phyloP scores from a whole-genome alignment of 805 yeast species.

The Barnettozyma siamensis region DNA sequence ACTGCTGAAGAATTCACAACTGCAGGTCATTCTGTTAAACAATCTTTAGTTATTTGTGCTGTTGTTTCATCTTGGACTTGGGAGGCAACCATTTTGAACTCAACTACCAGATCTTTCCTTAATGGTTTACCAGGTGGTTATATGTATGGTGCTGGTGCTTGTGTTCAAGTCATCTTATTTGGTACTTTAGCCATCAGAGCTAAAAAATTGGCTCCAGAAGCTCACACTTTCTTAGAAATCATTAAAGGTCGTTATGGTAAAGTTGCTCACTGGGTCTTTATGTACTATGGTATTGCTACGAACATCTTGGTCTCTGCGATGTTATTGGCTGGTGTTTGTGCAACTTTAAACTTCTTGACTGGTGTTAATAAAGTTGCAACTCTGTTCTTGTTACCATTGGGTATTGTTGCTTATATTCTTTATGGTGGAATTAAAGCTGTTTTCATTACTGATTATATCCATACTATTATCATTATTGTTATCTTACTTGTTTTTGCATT shows the following conservation, averaged over 20 bases:
- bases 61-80: slow-evolving; percentile 94
- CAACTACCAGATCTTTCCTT: slow-evolving; percentile 72
- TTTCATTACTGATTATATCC: slow-evolving; percentile 71
- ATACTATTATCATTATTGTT: slow-evolving; percentile 74
- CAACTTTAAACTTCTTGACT: slow-evolving; percentile 71
- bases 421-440: slow-evolving; percentile 84
- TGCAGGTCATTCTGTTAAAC: slow-evolving; percentile 83
- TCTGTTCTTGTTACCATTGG: slow-evolving; percentile 75
- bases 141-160: slow-evolving; percentile 88
- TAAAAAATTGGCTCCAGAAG: slow-evolving; percentile 84
- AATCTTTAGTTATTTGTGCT: slow-evolving; percentile 81
- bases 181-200: slow-evolving; percentile 85
- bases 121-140: slow-evolving; percentile 65
- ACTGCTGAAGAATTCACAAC: slow-evolving; percentile 93
- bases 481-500: slow-evolving; percentile 80
- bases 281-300: slow-evolving; percentile 81
- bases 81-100: slow-evolving; percentile 74
- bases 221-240: slow-evolving; percentile 87
- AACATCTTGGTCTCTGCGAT: slow-evolving; percentile 88
- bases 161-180: slow-evolving; percentile 81
- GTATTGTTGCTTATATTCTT: slow-evolving; percentile 67
- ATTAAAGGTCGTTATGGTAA: slow-evolving; percentile 76
- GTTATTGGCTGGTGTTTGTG: slow-evolving; percentile 88
- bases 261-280: slow-evolving; percentile 60
- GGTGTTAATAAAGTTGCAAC: slow-evolving; percentile 83